phyloP scores from a whole-genome alignment of 371 early-diverging fungal genomes.

The Funneliformis caledonium region DNA sequence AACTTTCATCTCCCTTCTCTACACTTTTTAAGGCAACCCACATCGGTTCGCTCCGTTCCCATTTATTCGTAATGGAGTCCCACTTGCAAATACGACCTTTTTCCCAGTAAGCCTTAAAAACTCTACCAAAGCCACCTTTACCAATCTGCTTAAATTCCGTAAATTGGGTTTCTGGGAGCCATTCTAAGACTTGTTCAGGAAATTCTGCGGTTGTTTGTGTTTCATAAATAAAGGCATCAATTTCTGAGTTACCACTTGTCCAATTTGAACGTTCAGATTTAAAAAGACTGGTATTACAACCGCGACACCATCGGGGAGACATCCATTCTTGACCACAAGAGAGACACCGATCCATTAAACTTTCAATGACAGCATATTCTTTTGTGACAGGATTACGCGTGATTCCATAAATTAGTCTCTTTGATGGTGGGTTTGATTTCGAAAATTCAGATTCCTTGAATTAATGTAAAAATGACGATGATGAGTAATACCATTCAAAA shows the following conservation, averaged over 20 bases:
- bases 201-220: conserved; percentile 22
- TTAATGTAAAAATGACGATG: neutral
- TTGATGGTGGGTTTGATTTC: neutral
- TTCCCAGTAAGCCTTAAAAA: conserved; percentile 19
- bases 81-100: conserved; percentile 3
- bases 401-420: neutral
- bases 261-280: conserved; percentile 1
- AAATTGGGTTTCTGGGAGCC: conserved; percentile 23
- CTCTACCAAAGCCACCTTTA: conserved; percentile 17
- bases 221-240: conserved; percentile 12
- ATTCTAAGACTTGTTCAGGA: conserved; percentile 16
- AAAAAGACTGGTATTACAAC: conserved; percentile 11
- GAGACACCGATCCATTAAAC: neutral
- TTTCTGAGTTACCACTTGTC: conserved; percentile 25
- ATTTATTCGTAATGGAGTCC: conserved; percentile 17
- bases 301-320: conserved; percentile 23
- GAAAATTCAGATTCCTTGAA: neutral
- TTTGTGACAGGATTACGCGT: conserved; percentile 23
- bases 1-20: neutral
- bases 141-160: conserved; percentile 14
- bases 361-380: conserved; percentile 18
- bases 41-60: conserved; percentile 22
- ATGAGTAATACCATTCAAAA: neutral
- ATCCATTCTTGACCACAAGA: conserved; percentile 6
- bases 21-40: conserved; percentile 28